phyloP scores from a whole-genome alignment of 306 rosid genomes.

The Ormosia semicastrata region DNA sequence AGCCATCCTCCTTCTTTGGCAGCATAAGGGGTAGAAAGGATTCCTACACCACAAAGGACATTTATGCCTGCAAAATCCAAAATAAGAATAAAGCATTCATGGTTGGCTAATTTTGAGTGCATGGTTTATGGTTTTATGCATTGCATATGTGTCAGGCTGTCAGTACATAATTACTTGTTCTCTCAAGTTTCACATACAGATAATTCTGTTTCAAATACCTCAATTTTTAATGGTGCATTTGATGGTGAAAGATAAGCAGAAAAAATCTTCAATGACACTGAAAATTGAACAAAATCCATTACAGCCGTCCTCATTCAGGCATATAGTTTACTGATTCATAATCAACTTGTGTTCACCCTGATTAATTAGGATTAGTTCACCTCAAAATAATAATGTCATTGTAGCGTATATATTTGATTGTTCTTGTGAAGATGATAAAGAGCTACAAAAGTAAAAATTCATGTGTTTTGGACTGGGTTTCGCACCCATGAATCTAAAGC shows the following conservation, averaged over 20 bases:
- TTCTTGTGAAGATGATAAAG: neutral
- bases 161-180: neutral
- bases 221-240: neutral
- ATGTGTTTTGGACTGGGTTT: no score
- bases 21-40: constrained; percentile 94
- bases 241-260: neutral
- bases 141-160: neutral
- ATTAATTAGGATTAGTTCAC: neutral
- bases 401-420: neutral
- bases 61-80: constrained; percentile 75
- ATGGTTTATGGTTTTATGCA: constrained; percentile 8
- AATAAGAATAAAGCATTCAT: constrained; percentile 8
- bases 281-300: neutral
- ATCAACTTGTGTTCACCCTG: neutral
- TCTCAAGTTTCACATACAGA: constrained; percentile 3
- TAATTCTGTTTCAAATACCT: neutral
- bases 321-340: neutral
- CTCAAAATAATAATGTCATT: neutral
- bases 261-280: neutral
- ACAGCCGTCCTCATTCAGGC: neutral
- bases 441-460: neutral
- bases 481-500: no score
- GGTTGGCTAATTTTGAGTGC: neutral
- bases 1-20: constrained; percentile 88
- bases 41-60: constrained; percentile 93